Percentiles rank a stretch among this genome's conserved stretches.
These are phyloP conservation scores for Colletotrichum australisinense DNA, from an alignment of 2,329 filamentous ascomycete species.

Conservation along the genomic window DNA sequence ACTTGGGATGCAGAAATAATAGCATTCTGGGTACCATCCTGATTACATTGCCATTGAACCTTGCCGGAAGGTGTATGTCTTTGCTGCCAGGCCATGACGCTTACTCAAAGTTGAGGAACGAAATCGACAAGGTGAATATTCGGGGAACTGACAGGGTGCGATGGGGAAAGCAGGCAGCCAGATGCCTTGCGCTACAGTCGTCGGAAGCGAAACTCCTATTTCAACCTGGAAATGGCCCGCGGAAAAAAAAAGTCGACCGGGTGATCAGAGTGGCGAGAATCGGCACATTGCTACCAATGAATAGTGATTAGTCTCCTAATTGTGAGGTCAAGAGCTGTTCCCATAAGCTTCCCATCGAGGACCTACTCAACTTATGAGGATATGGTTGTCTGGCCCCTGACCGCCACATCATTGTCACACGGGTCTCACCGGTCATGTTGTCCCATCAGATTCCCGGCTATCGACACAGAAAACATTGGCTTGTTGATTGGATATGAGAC, in stretches of 20 bases:
- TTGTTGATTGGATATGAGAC: background rate
- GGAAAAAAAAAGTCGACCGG: background rate
- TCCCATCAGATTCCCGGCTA: background rate
- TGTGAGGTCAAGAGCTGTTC: background rate
- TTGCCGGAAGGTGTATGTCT: background rate
- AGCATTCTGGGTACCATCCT: slow-evolving; percentile 13
- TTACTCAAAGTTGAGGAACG: background rate
- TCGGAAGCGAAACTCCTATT: background rate
- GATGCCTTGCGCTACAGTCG: background rate
- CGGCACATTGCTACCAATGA: background rate
- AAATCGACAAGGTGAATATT: background rate
- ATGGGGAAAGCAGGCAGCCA: background rate
- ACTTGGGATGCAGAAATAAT: slow-evolving; percentile 15
- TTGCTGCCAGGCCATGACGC: background rate
- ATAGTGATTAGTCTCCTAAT: background rate
- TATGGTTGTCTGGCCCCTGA: background rate
- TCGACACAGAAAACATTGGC: background rate
- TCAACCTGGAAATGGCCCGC: background rate
- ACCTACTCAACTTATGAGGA: background rate
- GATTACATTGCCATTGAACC: slow-evolving; percentile 14
- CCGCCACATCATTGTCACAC: background rate
- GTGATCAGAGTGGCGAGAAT: background rate
- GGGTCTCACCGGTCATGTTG: background rate
- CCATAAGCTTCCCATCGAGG: background rate
- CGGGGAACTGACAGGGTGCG: background rate